Evolutionary conservation across 352 stramenopile genomes (phyloP), one percentile per base, ranked within the genome.

Genomic region (Globisporangium heterothallicum): DNA sequence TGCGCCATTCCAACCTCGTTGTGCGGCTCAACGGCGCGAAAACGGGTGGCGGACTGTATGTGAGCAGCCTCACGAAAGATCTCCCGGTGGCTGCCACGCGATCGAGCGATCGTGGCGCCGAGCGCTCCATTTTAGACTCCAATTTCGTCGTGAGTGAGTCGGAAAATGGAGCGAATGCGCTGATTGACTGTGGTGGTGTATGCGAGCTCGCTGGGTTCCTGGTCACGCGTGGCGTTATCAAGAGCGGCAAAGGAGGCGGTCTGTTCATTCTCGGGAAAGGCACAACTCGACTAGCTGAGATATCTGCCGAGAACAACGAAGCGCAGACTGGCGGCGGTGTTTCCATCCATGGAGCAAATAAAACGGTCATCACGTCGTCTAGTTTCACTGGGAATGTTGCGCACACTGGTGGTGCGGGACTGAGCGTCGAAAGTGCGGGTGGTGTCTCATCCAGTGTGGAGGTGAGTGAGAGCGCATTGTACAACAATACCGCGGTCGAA

Each of bases 401-500:
- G 18, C 48, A 41, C 6, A 49, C 51, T 21, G 12, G 44, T 24
- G 70, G 70, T 4, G 53, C 45, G 0, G 70, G 66, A 7, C 19
- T 79, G 9, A 69, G 47, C 30, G 42, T 47, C 24, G 48, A 53
- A 18, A 57, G 34, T 25, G 24, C 34, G 16, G 42, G 26, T 5
- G 18, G 18, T 19, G 19, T 30, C 16, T 18, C 50, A 16, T 18
- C 36, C 5, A 34, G 6, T 18, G 29, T 50, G 0, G 41, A 42
- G 12, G 26, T 57, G 12, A 41, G 13, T 1, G 25, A 42, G 8
- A 73, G 61, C 21, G 53, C 77, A 6, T 70, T 77, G 10, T 79
- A 79, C 61, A 79, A 79, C 38, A 79, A 79, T 41, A 66, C 64
- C 4, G 70, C 64, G 12, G 24, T 8, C 6, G 42, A 26, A 1